These are phyloP conservation scores for Elaeis oleifera DNA, from an alignment of 202 grass and related monocot species.

Conservation along the genomic window DNA sequence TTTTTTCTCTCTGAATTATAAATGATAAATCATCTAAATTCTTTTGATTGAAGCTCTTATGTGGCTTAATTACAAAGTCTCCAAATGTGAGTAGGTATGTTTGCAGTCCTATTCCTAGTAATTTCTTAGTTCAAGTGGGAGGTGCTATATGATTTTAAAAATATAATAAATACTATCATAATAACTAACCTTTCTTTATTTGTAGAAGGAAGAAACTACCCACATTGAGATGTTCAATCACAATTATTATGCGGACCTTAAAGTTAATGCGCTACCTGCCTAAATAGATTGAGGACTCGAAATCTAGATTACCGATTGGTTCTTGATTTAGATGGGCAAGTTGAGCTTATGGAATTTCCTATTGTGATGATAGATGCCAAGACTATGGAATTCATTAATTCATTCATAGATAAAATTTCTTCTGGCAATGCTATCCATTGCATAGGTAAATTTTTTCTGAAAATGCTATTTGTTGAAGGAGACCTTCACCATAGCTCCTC, in stretches of 20 bases:
- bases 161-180: conserved; percentile 1
- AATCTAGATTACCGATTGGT: conserved; percentile 70
- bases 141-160: not conserved
- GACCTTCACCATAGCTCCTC: conserved; percentile 2
- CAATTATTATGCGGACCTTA: conserved; percentile 53
- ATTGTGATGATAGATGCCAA: conserved; percentile 77
- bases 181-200: conserved; percentile 25
- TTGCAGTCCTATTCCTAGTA: conserved; percentile 83
- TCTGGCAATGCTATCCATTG: too few relatives aligned
- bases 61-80: not conserved
- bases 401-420: too few relatives aligned
- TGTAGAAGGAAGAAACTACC: conserved; percentile 57
- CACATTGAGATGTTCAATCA: conserved; percentile 80
- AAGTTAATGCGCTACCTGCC: conserved; percentile 27
- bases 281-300: conserved; percentile 44
- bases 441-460: too few relatives aligned
- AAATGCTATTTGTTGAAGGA: not conserved
- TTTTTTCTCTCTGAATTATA: not conserved
- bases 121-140: too few relatives aligned
- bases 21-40: not conserved
- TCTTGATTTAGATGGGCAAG: conserved; percentile 94
- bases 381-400: conserved; percentile 37
- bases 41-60: not conserved
- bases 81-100: conserved; percentile 45
- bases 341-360: conserved; percentile 93